Evolutionary conservation across 495 filamentous ascomycete species (phyloP).

Genomic region (Aspergillus homomorphus): DNA sequence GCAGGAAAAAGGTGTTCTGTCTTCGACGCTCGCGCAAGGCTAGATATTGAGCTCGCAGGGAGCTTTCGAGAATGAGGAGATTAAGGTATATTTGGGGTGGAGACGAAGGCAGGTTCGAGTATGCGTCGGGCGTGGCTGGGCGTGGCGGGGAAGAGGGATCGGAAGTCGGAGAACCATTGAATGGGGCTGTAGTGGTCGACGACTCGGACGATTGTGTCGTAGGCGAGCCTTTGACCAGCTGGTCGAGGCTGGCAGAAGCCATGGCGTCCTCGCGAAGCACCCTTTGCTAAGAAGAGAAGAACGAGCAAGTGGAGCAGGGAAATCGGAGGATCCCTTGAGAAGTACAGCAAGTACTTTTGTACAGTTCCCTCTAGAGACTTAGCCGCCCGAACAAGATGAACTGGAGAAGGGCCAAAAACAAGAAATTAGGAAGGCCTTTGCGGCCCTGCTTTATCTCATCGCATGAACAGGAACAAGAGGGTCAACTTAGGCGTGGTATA

Average conservation of each 20-base stretch:
- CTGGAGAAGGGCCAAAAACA: background rate
- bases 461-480: conserved; percentile 16
- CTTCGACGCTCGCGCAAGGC: conserved; percentile 81
- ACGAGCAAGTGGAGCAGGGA: conserved; percentile 23
- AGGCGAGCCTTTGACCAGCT: conserved; percentile 79
- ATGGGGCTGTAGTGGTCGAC: conserved; percentile 33
- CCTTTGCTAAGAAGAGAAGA: conserved; percentile 1
- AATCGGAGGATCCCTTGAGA: conserved; percentile 1
- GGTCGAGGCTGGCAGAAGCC: conserved; percentile 67
- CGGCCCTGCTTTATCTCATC: conserved; percentile 30
- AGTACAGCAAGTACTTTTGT: background rate
- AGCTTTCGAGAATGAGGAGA: conserved; percentile 93
- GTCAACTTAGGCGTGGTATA: background rate
- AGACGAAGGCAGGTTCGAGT: conserved; percentile 78
- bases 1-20: conserved; percentile 92
- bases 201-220: conserved; percentile 39
- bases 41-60: conserved; percentile 88
- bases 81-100: conserved; percentile 99
- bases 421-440: conserved; percentile 26
- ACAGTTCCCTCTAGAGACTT: conserved; percentile 2
- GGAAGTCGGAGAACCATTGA: conserved; percentile 27
- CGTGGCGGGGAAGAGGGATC: conserved; percentile 36
- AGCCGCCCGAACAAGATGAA: conserved; percentile 9
- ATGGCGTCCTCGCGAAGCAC: conserved; percentile 31
- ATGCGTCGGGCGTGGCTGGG: conserved; percentile 61